Conservation (phyloP, 805 yeast genomes). For the Diddensiella transvaalensis region DNA sequence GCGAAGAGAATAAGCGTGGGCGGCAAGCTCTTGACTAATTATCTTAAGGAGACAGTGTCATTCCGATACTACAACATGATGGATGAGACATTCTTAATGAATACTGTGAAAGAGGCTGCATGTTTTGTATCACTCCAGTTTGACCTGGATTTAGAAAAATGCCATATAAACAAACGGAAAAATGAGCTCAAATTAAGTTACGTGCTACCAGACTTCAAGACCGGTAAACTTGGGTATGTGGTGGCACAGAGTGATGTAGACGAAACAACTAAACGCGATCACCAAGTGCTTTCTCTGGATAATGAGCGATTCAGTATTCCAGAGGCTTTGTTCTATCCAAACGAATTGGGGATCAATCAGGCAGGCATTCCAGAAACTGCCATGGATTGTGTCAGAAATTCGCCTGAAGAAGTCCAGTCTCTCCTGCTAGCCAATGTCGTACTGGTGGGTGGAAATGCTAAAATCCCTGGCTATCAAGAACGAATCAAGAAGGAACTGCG, state of each 20-base stretch:
- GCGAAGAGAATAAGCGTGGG: slow-evolving; percentile 79
- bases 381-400: slow-evolving; percentile 59
- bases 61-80: slow-evolving; percentile 90
- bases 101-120: slow-evolving; percentile 77
- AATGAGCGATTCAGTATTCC: slow-evolving; percentile 91
- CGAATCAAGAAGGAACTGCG: slow-evolving; percentile 45
- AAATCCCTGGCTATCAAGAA: slow-evolving; percentile 60
- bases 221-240: slow-evolving; percentile 70
- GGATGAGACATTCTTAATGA: slow-evolving; percentile 82
- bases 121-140: slow-evolving; percentile 67
- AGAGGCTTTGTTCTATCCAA: slow-evolving; percentile 83
- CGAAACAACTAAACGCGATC: slow-evolving; percentile 34
- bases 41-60: slow-evolving; percentile 77
- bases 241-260: slow-evolving; percentile 27
- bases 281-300: slow-evolving; percentile 61
- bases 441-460: slow-evolving; percentile 78
- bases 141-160: slow-evolving; percentile 40
- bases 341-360: slow-evolving; percentile 68
- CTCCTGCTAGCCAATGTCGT: slow-evolving; percentile 74
- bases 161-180: slow-evolving; percentile 27
- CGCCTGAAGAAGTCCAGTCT: slow-evolving; percentile 70
- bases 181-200: slow-evolving; percentile 54
- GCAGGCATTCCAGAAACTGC: slow-evolving; percentile 74
- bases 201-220: slow-evolving; percentile 82
- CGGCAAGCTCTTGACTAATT: slow-evolving; percentile 80